A percentile compares a stretch with the other conserved stretches of the same genome.
Conservation (phyloP, 2,329 filamentous ascomycete genomes). For the Epichloe uncinata region DNA sequence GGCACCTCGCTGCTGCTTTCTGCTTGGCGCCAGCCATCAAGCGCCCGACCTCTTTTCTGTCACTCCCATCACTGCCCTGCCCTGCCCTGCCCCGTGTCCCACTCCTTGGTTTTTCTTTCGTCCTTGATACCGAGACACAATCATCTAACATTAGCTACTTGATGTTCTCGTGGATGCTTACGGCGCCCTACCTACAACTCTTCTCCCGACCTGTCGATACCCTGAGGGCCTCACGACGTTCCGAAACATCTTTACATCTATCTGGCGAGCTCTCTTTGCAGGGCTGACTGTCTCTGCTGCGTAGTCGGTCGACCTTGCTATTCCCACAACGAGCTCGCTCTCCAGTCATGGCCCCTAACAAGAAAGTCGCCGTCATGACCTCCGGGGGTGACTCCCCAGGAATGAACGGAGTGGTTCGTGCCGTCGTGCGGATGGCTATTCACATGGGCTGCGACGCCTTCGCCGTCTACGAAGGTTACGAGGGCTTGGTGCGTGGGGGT, state of each 20-base stretch:
- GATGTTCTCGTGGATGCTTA: slow-evolving; percentile 13
- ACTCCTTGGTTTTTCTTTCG: not conserved
- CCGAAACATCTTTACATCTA: slow-evolving; percentile 14
- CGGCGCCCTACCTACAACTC: slow-evolving; percentile 13
- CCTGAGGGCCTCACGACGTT: slow-evolving; percentile 12
- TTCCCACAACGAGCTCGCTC: slow-evolving; percentile 7
- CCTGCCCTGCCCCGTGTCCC: not conserved
- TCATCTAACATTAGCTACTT: not conserved
- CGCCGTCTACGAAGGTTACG: slow-evolving; percentile 86
- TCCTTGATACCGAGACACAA: too few relatives aligned
- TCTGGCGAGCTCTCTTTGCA: slow-evolving; percentile 14
- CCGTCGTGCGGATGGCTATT: slow-evolving; percentile 83
- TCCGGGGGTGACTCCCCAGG: slow-evolving; percentile 84
- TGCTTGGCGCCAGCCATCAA: not conserved
- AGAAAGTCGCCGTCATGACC: slow-evolving; percentile 82
- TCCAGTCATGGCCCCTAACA: slow-evolving; percentile 34
- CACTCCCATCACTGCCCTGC: not conserved
- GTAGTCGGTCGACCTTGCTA: slow-evolving; percentile 7
- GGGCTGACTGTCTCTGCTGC: slow-evolving; percentile 5
- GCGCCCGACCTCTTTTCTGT: not conserved
- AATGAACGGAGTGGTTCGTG: slow-evolving; percentile 86
- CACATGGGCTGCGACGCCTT: slow-evolving; percentile 69
- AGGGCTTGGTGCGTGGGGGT: slow-evolving; percentile 82
- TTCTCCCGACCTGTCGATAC: slow-evolving; percentile 18
- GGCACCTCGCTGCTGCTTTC: too few relatives aligned